Base-by-base conservation (phyloP, 345 rosid species). In the Salix dunnii region DNA sequence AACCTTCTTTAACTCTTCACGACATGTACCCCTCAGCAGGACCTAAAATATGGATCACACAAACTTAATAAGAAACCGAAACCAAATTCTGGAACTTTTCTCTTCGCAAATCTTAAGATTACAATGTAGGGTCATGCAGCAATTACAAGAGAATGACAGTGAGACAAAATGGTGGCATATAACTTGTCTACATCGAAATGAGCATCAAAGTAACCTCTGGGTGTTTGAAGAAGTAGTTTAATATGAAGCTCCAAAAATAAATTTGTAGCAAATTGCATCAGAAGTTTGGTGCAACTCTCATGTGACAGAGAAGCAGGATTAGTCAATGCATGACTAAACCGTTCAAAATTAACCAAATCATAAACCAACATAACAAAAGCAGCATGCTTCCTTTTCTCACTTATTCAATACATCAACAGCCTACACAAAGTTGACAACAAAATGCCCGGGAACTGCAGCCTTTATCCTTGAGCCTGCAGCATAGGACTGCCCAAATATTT, bases 1-100 rank as follows among this genome's bases (percentile, higher is more conserved):
- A 74, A 96, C 87, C 89, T 90, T 96, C 91, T 94, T 92, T n/a
- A 96, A 89, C 76, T 94, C 97, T 74, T 94, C 93, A 16, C 92
- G 90, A 78, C 83, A 77, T 74, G 80, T 74, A 21, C 99, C 99
- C 82, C 92, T 86, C 78, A 96, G 81, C 69, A 96, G 80, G 80
- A 93, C 90, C 99, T 96, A 71, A 81, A 73, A 70, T 51, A 80
- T 79, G 73, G 73, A 27, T 31, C 49, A 74, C 3, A 80, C 77
- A 28, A 49, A 70, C 78, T 70, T 67, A 13, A 74, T 83, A 58
- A 85, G 77, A 74, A 65, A 70, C 16, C 7, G 4, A 64, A 78
- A 72, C 21, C 21, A 67, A 72, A 70, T 25, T 64, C 63, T 21
- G 30, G 65, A 78, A 64, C 35, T 36, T 62, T 21, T 1, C 71